Conservation (phyloP, 2,329 filamentous ascomycete genomes). For the Neofusicoccum kwambonambiense region DNA sequence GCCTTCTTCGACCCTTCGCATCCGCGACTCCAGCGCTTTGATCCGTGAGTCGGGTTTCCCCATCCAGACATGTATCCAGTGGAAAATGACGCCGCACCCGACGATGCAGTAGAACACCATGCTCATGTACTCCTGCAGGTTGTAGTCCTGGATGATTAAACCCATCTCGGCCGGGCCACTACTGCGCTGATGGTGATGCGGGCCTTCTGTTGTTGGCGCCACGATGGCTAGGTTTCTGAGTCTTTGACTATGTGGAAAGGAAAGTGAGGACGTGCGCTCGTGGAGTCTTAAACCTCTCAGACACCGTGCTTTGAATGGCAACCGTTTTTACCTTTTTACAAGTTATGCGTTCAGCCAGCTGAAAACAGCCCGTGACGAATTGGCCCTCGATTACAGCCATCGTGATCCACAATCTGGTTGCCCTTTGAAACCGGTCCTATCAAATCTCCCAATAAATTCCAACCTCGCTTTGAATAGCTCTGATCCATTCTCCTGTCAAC, state of each 20-base stretch:
- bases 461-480: conserved; percentile 1
- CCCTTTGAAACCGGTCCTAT: conserved; percentile 15
- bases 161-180: background rate
- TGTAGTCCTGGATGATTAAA: conserved; percentile 4
- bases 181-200: background rate
- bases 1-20: conserved; percentile 14
- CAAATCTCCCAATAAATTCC: conserved; percentile 17
- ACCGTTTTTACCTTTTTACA: background rate
- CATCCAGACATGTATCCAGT: conserved; percentile 18
- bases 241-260: background rate
- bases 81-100: conserved; percentile 5
- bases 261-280: background rate
- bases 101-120: conserved; percentile 18
- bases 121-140: conserved; percentile 12
- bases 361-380: background rate
- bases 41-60: conserved; percentile 14
- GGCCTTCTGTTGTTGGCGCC: background rate
- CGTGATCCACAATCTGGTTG: conserved; percentile 11
- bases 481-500: conserved; percentile 13
- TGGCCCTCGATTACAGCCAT: background rate
- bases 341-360: background rate
- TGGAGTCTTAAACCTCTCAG: background rate
- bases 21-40: background rate
- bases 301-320: background rate
- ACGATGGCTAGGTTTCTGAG: background rate